These are phyloP conservation scores for Zopfia rhizophila DNA, from an alignment of 2,329 filamentous ascomycete genomes.

Conservation along the genomic window DNA sequence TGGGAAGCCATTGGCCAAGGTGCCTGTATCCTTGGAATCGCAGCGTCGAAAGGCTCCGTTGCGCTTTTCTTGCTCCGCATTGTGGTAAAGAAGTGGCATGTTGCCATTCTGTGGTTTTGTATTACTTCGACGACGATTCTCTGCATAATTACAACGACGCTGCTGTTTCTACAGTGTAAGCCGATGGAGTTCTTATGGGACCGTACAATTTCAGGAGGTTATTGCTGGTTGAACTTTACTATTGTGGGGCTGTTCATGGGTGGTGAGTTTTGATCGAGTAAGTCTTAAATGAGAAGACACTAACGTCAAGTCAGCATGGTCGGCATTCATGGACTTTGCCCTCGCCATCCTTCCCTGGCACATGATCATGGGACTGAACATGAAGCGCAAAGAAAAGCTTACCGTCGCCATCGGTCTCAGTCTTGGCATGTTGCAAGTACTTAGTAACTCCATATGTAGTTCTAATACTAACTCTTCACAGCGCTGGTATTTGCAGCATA, in stretches of 20 bases:
- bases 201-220: constrained; percentile 31
- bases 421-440: constrained; percentile 39
- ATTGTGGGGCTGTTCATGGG: constrained; percentile 41
- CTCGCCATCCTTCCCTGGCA: constrained; percentile 49
- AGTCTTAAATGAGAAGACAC: neutral
- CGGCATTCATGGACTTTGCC: constrained; percentile 46
- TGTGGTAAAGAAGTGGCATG: constrained; percentile 40
- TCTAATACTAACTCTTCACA: constrained; percentile 6
- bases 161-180: constrained; percentile 41
- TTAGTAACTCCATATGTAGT: neutral
- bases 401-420: constrained; percentile 43
- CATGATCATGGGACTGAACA: constrained; percentile 44
- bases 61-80: constrained; percentile 45
- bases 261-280: constrained; percentile 17
- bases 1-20: constrained; percentile 45
- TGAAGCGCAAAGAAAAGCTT: constrained; percentile 48
- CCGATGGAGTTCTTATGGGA: constrained; percentile 42
- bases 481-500: constrained; percentile 43
- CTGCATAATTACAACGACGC: constrained; percentile 36
- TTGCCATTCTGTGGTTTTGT: constrained; percentile 43
- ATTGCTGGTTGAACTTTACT: constrained; percentile 42
- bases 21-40: constrained; percentile 45
- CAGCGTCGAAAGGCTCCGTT: constrained; percentile 41
- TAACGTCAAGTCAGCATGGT: constrained; percentile 35
- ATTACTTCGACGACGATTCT: constrained; percentile 38